Percentiles rank a stretch among this genome's conserved stretches.
These are phyloP conservation scores for Paramecium sonneborni DNA, from an alignment of 73 alveolate genomes.

Conservation along the genomic window DNA sequence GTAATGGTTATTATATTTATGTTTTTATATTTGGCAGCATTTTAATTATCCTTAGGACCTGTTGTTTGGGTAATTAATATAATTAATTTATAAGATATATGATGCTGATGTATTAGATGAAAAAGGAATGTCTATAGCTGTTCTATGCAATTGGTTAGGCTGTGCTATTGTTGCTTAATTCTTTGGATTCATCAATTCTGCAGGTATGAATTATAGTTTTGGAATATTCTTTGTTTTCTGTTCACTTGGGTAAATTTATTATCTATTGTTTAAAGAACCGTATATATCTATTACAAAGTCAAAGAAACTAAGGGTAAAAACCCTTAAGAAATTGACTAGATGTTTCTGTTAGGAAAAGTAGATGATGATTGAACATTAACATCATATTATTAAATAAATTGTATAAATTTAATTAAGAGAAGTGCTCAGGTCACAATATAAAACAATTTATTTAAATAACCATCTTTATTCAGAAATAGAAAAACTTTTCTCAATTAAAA, in stretches of 20 bases:
- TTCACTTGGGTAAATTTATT: not conserved
- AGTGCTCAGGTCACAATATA: not conserved
- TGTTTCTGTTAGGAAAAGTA: not conserved
- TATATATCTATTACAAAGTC: not conserved
- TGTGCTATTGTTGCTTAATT: conserved; percentile 41
- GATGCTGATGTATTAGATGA: conserved; percentile 52
- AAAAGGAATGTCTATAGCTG: conserved; percentile 41
- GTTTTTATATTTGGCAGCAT: conserved; percentile 8
- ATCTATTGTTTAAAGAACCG: not conserved
- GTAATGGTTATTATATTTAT: not conserved
- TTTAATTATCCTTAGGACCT: conserved; percentile 63
- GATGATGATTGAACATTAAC: conserved; percentile 15
- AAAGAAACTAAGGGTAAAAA: conserved; percentile 13
- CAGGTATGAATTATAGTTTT: not conserved
- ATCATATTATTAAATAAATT: not conserved
- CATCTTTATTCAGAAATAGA: not conserved
- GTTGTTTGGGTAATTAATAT: not conserved
- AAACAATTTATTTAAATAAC: not conserved
- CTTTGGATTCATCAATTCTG: not conserved
- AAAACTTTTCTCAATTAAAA: not conserved
- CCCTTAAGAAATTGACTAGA: not conserved
- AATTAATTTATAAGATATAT: not conserved
- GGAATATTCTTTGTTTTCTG: not conserved
- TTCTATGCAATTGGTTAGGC: conserved; percentile 56
- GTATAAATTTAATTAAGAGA: conserved; percentile 25